A percentile compares a stretch with the other conserved stretches of the same genome.
phyloP scores from a whole-genome alignment of 768 basidiomycete genomes.

The Peribolospora baueri region DNA sequence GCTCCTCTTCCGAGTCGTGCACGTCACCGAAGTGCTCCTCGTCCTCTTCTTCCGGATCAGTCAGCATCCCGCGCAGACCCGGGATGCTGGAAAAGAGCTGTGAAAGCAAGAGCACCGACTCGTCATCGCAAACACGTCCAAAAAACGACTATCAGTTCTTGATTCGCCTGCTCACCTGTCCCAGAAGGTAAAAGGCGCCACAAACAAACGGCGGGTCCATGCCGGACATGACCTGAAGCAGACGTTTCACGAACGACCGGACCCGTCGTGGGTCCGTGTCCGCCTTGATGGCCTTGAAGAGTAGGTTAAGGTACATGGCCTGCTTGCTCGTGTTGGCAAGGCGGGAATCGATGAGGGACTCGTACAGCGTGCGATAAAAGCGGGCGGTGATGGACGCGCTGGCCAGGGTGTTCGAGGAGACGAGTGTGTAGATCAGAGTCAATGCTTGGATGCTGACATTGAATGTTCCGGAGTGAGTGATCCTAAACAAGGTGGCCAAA shows the following conservation, averaged over 20 bases:
- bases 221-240: constrained; percentile 50
- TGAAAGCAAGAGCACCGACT: not conserved
- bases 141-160: not conserved
- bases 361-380: constrained; percentile 55
- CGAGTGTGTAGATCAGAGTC: constrained; percentile 63
- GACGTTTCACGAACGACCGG: constrained; percentile 55
- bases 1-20: not conserved
- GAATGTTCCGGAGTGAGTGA: constrained; percentile 89
- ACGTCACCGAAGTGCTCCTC: constrained; percentile 4
- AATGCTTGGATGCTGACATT: constrained; percentile 86
- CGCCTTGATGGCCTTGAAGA: constrained; percentile 70
- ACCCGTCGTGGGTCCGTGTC: constrained; percentile 36
- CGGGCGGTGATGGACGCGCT: constrained; percentile 21
- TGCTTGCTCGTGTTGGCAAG: constrained; percentile 68
- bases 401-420: constrained; percentile 23
- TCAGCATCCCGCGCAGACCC: constrained; percentile 27
- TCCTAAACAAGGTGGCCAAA: constrained; percentile 76
- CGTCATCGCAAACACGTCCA: not conserved
- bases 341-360: constrained; percentile 61
- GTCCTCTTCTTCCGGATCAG: constrained; percentile 15
- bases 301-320: constrained; percentile 81
- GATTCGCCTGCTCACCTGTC: constrained; percentile 38
- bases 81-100: constrained; percentile 32
- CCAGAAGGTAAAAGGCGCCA: constrained; percentile 63
- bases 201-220: constrained; percentile 69